Conservation (phyloP, 2,329 filamentous ascomycete genomes). For the Didymella exigua region DNA sequence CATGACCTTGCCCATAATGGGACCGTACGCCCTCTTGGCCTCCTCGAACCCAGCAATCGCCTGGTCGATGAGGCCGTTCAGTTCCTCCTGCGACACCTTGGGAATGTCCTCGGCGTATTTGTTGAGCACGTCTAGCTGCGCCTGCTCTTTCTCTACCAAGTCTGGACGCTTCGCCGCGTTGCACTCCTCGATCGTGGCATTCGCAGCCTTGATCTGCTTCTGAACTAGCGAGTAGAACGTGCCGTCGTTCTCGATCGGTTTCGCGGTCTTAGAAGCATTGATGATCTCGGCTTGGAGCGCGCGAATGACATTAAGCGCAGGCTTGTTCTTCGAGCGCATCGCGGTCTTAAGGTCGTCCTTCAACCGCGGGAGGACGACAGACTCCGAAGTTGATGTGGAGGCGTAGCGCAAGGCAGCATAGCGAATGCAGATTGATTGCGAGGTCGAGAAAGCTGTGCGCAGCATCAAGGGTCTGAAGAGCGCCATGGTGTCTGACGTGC, state of each 20-base stretch:
- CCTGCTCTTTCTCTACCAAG: slow-evolving; percentile 71
- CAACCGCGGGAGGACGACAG: slow-evolving; percentile 51
- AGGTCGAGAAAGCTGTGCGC: slow-evolving; percentile 19
- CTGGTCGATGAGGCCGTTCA: slow-evolving; percentile 59
- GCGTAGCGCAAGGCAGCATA: slow-evolving; percentile 28
- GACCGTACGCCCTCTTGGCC: slow-evolving; percentile 60
- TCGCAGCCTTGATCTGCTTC: slow-evolving; percentile 64
- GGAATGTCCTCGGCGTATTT: slow-evolving; percentile 68
- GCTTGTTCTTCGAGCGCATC: slow-evolving; percentile 56
- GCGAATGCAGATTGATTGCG: slow-evolving; percentile 29
- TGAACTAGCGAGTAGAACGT: slow-evolving; percentile 71
- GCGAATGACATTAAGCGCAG: slow-evolving; percentile 72
- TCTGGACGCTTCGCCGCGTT: slow-evolving; percentile 67
- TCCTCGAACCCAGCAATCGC: slow-evolving; percentile 59
- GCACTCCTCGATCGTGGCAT: slow-evolving; percentile 69
- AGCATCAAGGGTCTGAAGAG: slow-evolving; percentile 31
- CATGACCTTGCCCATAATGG: slow-evolving; percentile 65
- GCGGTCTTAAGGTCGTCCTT: slow-evolving; percentile 55
- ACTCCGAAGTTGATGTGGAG: slow-evolving; percentile 23
- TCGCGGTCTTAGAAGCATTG: slow-evolving; percentile 75
- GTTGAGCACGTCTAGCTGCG: slow-evolving; percentile 68
- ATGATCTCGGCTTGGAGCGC: slow-evolving; percentile 70
- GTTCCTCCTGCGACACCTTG: slow-evolving; percentile 63
- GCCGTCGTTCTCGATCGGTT: slow-evolving; percentile 72
- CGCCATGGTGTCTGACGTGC: slow-evolving; percentile 28